Conservation (phyloP, 1,284 basidiomycete species). For the Mycosarcoma maydis region DNA sequence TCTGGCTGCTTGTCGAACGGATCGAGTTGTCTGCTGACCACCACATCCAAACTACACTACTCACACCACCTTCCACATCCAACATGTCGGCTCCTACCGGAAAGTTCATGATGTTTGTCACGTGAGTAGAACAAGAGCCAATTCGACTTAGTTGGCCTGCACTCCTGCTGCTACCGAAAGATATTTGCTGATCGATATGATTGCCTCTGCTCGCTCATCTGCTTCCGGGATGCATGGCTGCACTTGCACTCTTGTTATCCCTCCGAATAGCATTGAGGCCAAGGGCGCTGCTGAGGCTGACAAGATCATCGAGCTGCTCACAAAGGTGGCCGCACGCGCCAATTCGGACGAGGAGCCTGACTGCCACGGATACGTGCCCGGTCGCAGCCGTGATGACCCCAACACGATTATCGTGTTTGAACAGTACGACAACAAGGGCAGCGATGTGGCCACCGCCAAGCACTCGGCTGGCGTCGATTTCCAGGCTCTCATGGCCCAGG, state of each 20-base stretch:
- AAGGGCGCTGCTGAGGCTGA: slow-evolving; percentile 42
- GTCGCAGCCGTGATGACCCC: slow-evolving; percentile 40
- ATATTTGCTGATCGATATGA: background rate
- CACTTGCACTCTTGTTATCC: no score
- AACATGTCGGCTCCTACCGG: slow-evolving; percentile 41
- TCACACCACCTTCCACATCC: background rate
- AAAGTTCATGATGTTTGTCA: slow-evolving; percentile 41
- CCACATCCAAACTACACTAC: background rate
- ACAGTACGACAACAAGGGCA: slow-evolving; percentile 50
- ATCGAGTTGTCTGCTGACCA: background rate
- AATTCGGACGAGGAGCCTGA: slow-evolving; percentile 48
- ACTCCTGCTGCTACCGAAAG: no score
- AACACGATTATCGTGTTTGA: slow-evolving; percentile 45
- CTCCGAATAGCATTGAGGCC: slow-evolving; percentile 41
- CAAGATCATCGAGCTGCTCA: slow-evolving; percentile 37
- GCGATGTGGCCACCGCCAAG: slow-evolving; percentile 24
- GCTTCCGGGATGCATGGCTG: no score
- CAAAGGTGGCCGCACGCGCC: slow-evolving; percentile 35
- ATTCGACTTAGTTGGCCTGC: no score
- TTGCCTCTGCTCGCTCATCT: background rate
- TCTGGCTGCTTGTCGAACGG: no score
- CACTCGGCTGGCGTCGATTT: slow-evolving; percentile 34
- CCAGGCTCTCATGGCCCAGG: slow-evolving; percentile 42
- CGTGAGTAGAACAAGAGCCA: slow-evolving; percentile 39
- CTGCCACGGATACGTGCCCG: slow-evolving; percentile 34